A percentile compares a stretch with the other conserved stretches of the same genome.
Evolutionary conservation across 176 grass and related monocot species (phyloP).

Genomic region (Oryza meridionalis): DNA sequence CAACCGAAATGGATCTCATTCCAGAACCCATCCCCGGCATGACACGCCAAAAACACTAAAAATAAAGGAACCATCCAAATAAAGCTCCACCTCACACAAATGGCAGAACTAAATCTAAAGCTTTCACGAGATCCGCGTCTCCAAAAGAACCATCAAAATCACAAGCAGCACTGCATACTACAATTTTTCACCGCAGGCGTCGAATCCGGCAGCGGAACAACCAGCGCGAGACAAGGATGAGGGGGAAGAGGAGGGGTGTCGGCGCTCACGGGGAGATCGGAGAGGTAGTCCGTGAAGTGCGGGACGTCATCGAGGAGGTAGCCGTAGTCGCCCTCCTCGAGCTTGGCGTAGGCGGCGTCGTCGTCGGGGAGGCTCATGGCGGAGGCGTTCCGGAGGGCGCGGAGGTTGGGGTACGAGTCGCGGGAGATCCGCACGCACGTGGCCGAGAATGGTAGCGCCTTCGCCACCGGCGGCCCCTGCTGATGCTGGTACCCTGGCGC

Average conservation of each 20-base stretch:
- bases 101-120: neutral
- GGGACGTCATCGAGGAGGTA: constrained; percentile 95
- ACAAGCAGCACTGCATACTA: constrained; percentile 12
- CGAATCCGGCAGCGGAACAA: constrained; percentile 28
- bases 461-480: neutral
- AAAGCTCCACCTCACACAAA: neutral
- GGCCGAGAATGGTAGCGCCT: constrained; percentile 71
- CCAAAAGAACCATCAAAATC: neutral
- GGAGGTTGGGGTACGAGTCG: constrained; percentile 88
- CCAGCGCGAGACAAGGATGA: neutral
- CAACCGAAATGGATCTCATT: constrained; percentile 18
- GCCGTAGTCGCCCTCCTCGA: constrained; percentile 69
- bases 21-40: neutral
- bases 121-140: neutral
- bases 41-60: neutral
- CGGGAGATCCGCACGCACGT: constrained; percentile 84
- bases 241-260: neutral
- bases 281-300: constrained; percentile 87
- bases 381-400: constrained; percentile 56
- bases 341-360: constrained; percentile 54
- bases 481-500: constrained; percentile 14
- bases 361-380: constrained; percentile 37
- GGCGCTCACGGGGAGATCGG: constrained; percentile 66
- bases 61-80: neutral
- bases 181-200: neutral